Base-by-base conservation (phyloP, 2,329 filamentous ascomycete genomes). In the Aspergillus chevalieri region DNA sequence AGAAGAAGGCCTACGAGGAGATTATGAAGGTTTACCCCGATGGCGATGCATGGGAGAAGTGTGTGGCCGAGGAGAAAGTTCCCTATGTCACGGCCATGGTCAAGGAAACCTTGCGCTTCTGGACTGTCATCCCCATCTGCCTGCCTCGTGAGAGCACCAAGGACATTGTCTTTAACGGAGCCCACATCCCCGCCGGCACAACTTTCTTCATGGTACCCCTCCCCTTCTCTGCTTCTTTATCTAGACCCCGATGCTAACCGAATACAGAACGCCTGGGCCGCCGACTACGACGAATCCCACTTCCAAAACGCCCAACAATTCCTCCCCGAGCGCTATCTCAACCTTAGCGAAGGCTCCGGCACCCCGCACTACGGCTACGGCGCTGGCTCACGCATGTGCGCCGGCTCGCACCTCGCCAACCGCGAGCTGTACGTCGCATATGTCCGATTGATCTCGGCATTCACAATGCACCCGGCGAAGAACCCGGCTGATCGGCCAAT, bases 31-130 rank as follows among this genome's bases (percentile, higher is more conserved):
- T 82, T 0, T 89, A 91, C 57, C 86, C 86, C 0, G 69, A 87
- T 52, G 81, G 83, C 43, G 84, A 89, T 49, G 85, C 86, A n/a
- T 92, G 87, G 85, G 80, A 84, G 57, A 80, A 77, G 56, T 89
- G 86, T 52, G 75, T 88, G 1, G 63, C 80, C 3, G 87, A 90
- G 63, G 87, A 90, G 61, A 89, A 87, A 60, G 78, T 89, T 0
- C 82, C 84, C 0, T 93, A 90, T 65, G 74, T 93, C 52, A 87
- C 85, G 0, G 87, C 87, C 0, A 69, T 93, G 5, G 85, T 87
- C 52, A 90, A 90, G 62, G 89, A 93, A 63, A 82, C 85, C 1
- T 75, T 92, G 0, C 81, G 88, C 22, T 92, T 82, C 74, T 92
- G 84, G 79, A 86, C 83, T 2, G 87, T 92, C 26, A 87, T 91